These are phyloP conservation scores for Pythium aquatile DNA, from an alignment of 352 stramenopile genomes.

Conservation along the genomic window DNA sequence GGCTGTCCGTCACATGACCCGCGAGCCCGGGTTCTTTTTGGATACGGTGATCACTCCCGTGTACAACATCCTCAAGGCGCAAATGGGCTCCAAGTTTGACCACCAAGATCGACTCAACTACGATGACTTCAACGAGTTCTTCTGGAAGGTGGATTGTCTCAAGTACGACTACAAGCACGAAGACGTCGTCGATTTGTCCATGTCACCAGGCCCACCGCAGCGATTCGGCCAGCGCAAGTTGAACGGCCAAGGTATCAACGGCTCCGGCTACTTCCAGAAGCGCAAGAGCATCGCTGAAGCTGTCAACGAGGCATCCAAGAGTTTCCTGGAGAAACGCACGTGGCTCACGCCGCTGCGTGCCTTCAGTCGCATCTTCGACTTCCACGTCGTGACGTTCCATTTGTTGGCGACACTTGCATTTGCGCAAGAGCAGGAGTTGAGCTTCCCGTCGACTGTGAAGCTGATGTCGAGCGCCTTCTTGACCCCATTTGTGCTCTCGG, in stretches of 20 bases:
- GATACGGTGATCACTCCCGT: conserved; percentile 97
- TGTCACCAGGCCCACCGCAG: conserved; percentile 57
- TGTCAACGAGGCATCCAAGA: conserved; percentile 93
- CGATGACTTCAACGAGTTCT: conserved; percentile 99
- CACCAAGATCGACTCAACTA: conserved; percentile 97
- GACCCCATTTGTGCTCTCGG: conserved; percentile 85
- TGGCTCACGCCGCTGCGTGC: conserved; percentile 95
- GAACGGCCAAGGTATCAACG: conserved; percentile 24
- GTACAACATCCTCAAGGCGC: conserved; percentile 79
- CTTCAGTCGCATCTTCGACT: conserved; percentile 96
- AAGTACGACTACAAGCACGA: conserved; percentile 93
- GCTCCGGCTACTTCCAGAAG: conserved; percentile 45
- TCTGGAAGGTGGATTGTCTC: conserved; percentile 96
- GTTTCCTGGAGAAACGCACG: conserved; percentile 97
- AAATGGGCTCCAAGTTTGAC: conserved; percentile 91
- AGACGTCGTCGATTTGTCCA: conserved; percentile 67
- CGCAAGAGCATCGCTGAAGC: conserved; percentile 88
- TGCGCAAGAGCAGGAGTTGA: conserved; percentile 89
- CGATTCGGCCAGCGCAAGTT: conserved; percentile 45
- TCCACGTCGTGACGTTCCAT: conserved; percentile 97
- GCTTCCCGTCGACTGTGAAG: conserved; percentile 72
- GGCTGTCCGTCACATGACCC: conserved; percentile 58
- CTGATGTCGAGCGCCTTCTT: conserved; percentile 93
- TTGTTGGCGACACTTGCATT: conserved; percentile 93
- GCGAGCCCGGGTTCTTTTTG: conserved; percentile 95